Evolutionary conservation across 495 filamentous ascomycete species (phyloP), one percentile per base, ranked within the genome.

Genomic region (Annulohypoxylon bovei): DNA sequence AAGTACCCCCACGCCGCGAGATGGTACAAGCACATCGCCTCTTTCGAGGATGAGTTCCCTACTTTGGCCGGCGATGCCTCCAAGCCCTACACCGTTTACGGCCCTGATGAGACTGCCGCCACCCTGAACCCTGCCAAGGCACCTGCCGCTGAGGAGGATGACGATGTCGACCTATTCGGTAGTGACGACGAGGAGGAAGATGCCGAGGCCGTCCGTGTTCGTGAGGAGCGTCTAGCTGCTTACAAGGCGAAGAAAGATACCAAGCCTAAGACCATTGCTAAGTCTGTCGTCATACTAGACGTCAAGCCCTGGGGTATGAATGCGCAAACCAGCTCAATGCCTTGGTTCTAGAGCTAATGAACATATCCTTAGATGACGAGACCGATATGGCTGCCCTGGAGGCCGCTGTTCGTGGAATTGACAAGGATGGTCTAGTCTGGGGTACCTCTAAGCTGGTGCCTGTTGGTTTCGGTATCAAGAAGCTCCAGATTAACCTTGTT

Each of bases 11-110:
- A 97, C 83, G 94, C 90, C 74, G 92, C 92, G 65, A 91, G 95
- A 82, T 99, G 95, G 95, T 97, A 97, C 88, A 97, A 96, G 87
- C 94, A 99, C 88, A 96, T 97, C 78, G 88, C 90, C 72, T 90
- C 91, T 67, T 97, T 91, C 84, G 89, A 92, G 85, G 85, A 91
- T 63, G 95, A 97, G 78, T 98, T 98, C 87, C 82, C 90, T 71
- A 91, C 90, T 66, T 92, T 99, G 33, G 87, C 93, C 53, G 95
- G 95, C 82, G 96, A 99, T 81, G 87, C 94, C 72, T 92, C 92
- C 77, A 91, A 92, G 84, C 85, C 88, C 68, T 91, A 91, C 86
- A 95, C 93, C 68, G 86, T 90, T 75, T 99, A 98, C 83, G 95
- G 96, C 68, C 96, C 95, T 47, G 96, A 97, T 75, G 82, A 85